A percentile compares a stretch with the other conserved stretches of the same genome.
phyloP scores from a whole-genome alignment of 2,329 filamentous ascomycete genomes.

The Lachnellula subtilissima region DNA sequence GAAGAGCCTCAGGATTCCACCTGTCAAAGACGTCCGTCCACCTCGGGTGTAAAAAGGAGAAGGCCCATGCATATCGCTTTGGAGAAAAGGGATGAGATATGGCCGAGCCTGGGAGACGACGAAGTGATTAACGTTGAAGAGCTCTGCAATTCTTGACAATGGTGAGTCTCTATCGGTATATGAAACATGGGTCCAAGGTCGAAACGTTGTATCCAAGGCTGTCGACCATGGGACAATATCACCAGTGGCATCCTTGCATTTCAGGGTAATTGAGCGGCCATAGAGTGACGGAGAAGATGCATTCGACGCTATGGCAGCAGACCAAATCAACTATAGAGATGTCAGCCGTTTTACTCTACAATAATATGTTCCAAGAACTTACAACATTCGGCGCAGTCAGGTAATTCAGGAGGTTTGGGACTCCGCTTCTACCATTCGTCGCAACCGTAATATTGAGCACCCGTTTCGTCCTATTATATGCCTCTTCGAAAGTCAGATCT shows the following conservation, averaged over 20 bases:
- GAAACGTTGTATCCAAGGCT: conserved; percentile 45
- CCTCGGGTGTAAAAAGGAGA: conserved; percentile 55
- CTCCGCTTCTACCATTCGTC: conserved; percentile 65
- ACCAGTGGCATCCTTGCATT: conserved; percentile 59
- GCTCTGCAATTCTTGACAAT: conserved; percentile 56
- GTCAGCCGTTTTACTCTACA: background rate
- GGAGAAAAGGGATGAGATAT: conserved; percentile 80
- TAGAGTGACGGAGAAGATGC: conserved; percentile 45
- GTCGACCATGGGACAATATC: conserved; percentile 56
- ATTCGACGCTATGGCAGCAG: conserved; percentile 55
- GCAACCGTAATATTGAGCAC: conserved; percentile 90
- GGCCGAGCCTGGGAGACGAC: conserved; percentile 89
- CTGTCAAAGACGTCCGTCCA: conserved; percentile 52
- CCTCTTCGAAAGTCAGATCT: conserved; percentile 89
- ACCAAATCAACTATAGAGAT: conserved; percentile 49
- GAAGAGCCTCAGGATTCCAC: conserved; percentile 61
- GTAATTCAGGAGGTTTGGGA: conserved; percentile 85
- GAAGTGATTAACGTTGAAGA: conserved; percentile 81
- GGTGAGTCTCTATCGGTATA: conserved; percentile 55
- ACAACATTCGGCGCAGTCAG: conserved; percentile 90
- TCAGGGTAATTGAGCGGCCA: conserved; percentile 46
- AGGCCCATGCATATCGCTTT: conserved; percentile 74
- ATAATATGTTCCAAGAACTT: conserved; percentile 36
- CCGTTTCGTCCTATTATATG: conserved; percentile 77
- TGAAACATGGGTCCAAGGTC: conserved; percentile 49